phyloP scores from a whole-genome alignment of 306 rosid species.

The Crotalaria pallida region DNA sequence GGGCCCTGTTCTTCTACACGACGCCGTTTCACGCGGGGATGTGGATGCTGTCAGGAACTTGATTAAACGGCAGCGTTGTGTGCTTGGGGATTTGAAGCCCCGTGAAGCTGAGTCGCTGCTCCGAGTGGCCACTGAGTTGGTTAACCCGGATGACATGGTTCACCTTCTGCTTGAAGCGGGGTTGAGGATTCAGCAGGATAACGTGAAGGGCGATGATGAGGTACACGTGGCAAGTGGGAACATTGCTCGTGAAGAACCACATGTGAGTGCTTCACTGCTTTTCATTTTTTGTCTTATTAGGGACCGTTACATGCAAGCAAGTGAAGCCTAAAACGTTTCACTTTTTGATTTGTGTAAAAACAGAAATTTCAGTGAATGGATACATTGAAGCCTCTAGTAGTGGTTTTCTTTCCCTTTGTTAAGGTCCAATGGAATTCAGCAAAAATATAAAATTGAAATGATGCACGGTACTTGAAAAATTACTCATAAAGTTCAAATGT shows the following conservation, averaged over 20 bases:
- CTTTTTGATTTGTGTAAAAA: too few relatives aligned
- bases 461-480: background rate
- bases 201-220: slow-evolving; percentile 15
- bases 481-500: too few relatives aligned
- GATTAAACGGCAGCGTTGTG: slow-evolving; percentile 50
- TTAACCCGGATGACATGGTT: slow-evolving; percentile 51
- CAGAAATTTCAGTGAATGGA: too few relatives aligned
- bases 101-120: slow-evolving; percentile 44
- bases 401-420: background rate
- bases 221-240: slow-evolving; percentile 45
- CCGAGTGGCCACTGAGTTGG: slow-evolving; percentile 54
- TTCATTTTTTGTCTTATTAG: background rate
- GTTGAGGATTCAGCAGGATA: slow-evolving; percentile 39
- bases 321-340: too few relatives aligned
- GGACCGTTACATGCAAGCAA: too few relatives aligned
- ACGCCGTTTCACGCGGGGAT: slow-evolving; percentile 45
- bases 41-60: slow-evolving; percentile 47
- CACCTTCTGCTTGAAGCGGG: slow-evolving; percentile 65
- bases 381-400: background rate
- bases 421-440: background rate
- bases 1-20: slow-evolving; percentile 48
- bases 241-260: background rate
- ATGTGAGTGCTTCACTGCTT: slow-evolving; percentile 1
- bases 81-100: slow-evolving; percentile 35
- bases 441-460: too few relatives aligned